Base-by-base conservation (phyloP, 2,329 filamentous ascomycete genomes). In the Neoascochyta sp. region DNA sequence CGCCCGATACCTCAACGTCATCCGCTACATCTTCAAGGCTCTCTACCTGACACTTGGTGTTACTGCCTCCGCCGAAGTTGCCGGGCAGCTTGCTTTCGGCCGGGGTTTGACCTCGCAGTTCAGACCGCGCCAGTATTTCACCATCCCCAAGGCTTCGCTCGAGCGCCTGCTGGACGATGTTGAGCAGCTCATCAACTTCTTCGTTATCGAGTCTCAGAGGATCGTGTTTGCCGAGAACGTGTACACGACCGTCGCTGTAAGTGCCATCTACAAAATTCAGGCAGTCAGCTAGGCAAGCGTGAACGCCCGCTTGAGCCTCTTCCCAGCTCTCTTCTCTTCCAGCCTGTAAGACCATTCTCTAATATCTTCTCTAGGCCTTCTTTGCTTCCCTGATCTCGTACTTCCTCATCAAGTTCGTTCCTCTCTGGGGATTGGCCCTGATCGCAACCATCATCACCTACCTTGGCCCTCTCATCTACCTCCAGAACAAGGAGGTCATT, bases 121-220 rank as follows among this genome's bases (percentile, higher is more conserved):
- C 64, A 70, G 78, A 36, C 78, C 78, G 14, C 71, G 70, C 52
- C 74, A 75, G 54, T 82, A 82, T 70, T 81, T 78, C 66, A 79
- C 73, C 27, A 73, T 82, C 36, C 75, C 76, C 19, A 76, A 77
- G 56, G 78, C 80, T 47, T 76, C 74, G 27, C 67, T 80, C 19
- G 78, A 81, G 58, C 73, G 70, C 35, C 62, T 76, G 13, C 63
- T 78, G 27, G 77, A 78, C 43, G 78, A 81, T 54, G 55, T 79
- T 9, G 75, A 78, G 57, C 76, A 81, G 63, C 66, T 82, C 31
- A 68, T 76, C 63, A 80, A 81, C 66, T 82, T 82, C 65, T 78
- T 81, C 62, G 70, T 81, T 46, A 80, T 82, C 41, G 78, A 82
- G 57, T 76, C 78, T 55, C 78, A 82, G 67, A 73, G 78, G 36